Base-by-base conservation (phyloP, 2,329 filamentous ascomycete genomes). In the Penicillium oxalicum region DNA sequence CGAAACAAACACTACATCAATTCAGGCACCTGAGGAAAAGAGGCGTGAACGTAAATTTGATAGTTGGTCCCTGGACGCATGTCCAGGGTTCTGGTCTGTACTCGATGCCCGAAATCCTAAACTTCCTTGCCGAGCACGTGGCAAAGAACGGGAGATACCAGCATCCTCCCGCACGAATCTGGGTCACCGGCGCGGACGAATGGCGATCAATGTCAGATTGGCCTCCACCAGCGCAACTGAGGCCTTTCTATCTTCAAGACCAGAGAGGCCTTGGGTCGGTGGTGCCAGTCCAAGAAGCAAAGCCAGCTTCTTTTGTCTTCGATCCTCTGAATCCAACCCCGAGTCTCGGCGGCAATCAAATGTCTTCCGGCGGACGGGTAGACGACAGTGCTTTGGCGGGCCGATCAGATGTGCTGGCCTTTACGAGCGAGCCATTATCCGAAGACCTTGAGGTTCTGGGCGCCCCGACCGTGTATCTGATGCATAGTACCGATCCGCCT, bases 21-120 rank as follows among this genome's bases (percentile, higher is more conserved):
- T 55, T 46, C 11, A 45, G 42, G 24, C 36, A 38, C 13, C 39
- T 55, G 5, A 37, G 8, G 12, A 42, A 50, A 5, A 32, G 48
- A 44, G 46, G 46, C 4, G 42, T 54, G 7, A 45, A 55, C 37
- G 51, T 50, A 9, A 53, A 34, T 26, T 49, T 55, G 13, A 37
- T 55, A 9, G 44, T 55, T n/a, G 53, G 53, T 29, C 53, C 53
- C 25, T 55, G 53, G 53, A 55, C 51, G 12, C 53, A 55, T 45
- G 39, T 48, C 4, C 46, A 51, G 34, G 53, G 40, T 3, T 51
- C 48, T 18, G 53, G 53, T 32, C 32, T 53, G 7, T 18, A 39
- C 44, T 51, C 51, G 6, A 44, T 50, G 38, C 51, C 51, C 4
- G 53, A 55, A 9, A 53, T 54, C 40, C 28, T 55, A 28, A 51